These are phyloP conservation scores for Solanum phureja DNA, from an alignment of 257 asterid genomes.

Conservation along the genomic window DNA sequence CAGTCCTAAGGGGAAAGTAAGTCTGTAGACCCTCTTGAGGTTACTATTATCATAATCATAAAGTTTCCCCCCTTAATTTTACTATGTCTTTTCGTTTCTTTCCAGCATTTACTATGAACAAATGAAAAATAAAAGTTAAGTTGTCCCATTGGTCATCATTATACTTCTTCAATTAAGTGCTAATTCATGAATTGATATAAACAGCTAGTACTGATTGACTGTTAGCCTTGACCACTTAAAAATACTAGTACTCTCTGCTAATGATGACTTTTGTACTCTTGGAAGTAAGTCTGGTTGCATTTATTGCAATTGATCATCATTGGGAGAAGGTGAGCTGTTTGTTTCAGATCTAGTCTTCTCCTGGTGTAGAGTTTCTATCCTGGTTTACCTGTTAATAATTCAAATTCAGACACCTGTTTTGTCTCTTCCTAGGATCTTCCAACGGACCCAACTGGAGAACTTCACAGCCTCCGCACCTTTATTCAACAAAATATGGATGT, in stretches of 20 bases:
- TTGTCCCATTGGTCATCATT: background rate
- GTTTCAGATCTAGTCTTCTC: background rate
- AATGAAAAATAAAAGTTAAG: background rate
- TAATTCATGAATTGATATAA: background rate
- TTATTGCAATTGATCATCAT: conserved; percentile 58
- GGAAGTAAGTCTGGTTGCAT: conserved; percentile 56
- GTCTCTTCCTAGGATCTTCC: conserved; percentile 58
- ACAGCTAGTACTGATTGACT: background rate
- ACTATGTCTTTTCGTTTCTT: background rate
- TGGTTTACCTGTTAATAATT: background rate
- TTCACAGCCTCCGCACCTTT: conserved; percentile 40
- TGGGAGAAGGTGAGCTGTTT: conserved; percentile 62
- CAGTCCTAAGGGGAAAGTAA: background rate
- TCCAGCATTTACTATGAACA: background rate
- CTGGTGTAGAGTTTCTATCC: background rate
- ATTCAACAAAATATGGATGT: conserved; percentile 47
- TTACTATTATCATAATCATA: background rate
- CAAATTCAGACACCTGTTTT: conserved; percentile 1
- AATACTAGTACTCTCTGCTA: conserved; percentile 48
- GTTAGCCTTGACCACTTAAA: conserved; percentile 34
- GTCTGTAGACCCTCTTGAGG: background rate
- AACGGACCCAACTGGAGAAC: conserved; percentile 76
- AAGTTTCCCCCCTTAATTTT: background rate
- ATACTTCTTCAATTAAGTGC: background rate
- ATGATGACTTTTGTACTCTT: conserved; percentile 39